Evolutionary conservation across 2,329 filamentous ascomycete species (phyloP).

Genomic region (Fusarium sp.): DNA sequence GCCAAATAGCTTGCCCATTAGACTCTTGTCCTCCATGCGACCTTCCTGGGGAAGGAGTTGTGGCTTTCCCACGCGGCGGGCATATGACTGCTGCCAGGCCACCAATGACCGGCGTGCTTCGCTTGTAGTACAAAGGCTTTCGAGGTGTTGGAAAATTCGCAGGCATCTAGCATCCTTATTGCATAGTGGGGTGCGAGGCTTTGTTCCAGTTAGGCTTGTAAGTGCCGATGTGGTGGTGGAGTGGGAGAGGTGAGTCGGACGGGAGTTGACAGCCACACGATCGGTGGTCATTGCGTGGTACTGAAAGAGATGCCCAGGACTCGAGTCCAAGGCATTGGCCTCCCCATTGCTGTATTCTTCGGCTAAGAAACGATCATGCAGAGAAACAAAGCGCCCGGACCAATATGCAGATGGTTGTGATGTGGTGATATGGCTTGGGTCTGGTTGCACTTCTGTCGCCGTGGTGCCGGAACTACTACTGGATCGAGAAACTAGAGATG

Average conservation of each 20-base stretch:
- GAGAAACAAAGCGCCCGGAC: constrained; percentile 67
- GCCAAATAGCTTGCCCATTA: constrained; percentile 45
- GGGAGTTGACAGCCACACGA: constrained; percentile 23
- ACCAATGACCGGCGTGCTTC: constrained; percentile 59
- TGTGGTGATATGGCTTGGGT: constrained; percentile 48
- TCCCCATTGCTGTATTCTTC: constrained; percentile 40
- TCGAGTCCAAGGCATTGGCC: neutral
- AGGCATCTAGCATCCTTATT: constrained; percentile 53
- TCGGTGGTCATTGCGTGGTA: constrained; percentile 24
- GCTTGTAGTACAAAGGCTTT: constrained; percentile 56
- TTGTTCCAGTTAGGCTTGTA: constrained; percentile 33
- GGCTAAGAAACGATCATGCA: constrained; percentile 58
- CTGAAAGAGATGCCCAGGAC: neutral
- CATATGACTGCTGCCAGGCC: constrained; percentile 60
- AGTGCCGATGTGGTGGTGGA: constrained; percentile 48
- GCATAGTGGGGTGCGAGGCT: constrained; percentile 3
- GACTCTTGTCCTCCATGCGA: constrained; percentile 43
- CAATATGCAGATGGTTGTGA: constrained; percentile 65
- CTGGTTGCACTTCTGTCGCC: constrained; percentile 16
- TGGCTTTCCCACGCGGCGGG: constrained; percentile 50
- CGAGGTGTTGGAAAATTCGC: constrained; percentile 58
- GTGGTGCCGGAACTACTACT: constrained; percentile 28
- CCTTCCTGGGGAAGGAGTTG: constrained; percentile 52
- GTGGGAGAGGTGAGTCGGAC: constrained; percentile 43
- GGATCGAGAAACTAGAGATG: constrained; percentile 29